Conservation (phyloP, 805 yeast genomes). For the Ogataea ramenticola region DNA sequence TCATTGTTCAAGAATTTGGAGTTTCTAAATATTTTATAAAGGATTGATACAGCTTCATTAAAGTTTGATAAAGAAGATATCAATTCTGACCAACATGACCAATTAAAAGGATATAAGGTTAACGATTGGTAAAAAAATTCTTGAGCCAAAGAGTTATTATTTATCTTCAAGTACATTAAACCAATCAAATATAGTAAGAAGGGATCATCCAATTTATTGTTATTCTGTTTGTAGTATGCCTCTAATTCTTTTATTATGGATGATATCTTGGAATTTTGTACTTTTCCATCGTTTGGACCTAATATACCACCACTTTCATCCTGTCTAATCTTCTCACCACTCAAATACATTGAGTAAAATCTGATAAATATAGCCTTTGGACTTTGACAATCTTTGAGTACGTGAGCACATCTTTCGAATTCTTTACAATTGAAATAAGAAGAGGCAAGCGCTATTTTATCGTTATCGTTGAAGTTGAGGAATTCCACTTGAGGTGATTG, state of each 20-base stretch:
- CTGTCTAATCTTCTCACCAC: conserved; percentile 70
- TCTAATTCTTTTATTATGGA: conserved; percentile 37
- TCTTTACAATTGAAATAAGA: conserved; percentile 78
- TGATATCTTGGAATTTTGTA: conserved; percentile 22
- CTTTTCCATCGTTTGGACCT: conserved; percentile 29
- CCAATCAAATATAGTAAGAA: conserved; percentile 72
- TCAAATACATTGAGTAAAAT: conserved; percentile 60
- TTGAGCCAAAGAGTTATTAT: conserved; percentile 55
- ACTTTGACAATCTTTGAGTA: conserved; percentile 43
- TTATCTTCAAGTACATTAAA: conserved; percentile 53
- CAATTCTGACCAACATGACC: conserved; percentile 92
- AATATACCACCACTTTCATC: conserved; percentile 69
- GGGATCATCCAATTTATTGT: conserved; percentile 33
- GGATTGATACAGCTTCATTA: conserved; percentile 46
- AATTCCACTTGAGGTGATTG: conserved; percentile 14
- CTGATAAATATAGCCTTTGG: conserved; percentile 53
- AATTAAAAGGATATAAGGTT: conserved; percentile 69
- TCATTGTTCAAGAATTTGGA: conserved; percentile 24
- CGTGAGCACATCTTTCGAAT: conserved; percentile 67
- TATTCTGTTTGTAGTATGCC: conserved; percentile 13
- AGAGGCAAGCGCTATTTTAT: conserved; percentile 53
- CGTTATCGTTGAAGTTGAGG: conserved; percentile 29
- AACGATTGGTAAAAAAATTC: conserved; percentile 54
- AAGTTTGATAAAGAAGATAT: conserved; percentile 50
- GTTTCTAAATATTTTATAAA: conserved; percentile 31